Percentiles rank a stretch among this genome's conserved stretches.
These are phyloP conservation scores for Fusarium sp. DNA, from an alignment of 2,329 filamentous ascomycete species.

Conservation along the genomic window DNA sequence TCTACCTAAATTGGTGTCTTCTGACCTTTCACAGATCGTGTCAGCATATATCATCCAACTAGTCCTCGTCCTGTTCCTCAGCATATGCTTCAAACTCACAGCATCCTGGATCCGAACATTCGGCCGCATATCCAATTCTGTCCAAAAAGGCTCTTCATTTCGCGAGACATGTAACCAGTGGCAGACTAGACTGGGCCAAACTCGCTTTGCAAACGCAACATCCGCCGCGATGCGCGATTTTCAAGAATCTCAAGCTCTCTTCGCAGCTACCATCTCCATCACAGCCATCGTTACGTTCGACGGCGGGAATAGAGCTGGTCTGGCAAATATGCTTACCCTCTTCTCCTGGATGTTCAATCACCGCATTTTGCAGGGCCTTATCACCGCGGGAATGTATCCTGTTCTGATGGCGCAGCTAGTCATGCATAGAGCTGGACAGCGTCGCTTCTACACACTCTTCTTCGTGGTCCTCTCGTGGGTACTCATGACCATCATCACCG, in stretches of 20 bases:
- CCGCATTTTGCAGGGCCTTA: not conserved
- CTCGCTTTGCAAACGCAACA: not conserved
- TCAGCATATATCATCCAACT: constrained; percentile 6
- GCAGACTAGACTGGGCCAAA: not conserved
- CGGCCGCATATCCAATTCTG: not conserved
- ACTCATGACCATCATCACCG: not conserved
- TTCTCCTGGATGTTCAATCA: constrained; percentile 13
- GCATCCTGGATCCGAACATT: not conserved
- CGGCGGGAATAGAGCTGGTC: not conserved
- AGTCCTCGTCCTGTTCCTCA: not conserved
- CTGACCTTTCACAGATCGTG: not conserved
- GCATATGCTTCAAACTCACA: not conserved
- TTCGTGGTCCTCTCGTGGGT: not conserved
- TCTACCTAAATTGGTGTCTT: rapidly evolving
- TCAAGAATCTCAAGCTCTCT: constrained; percentile 9
- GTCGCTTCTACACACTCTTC: not conserved
- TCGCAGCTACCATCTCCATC: constrained; percentile 5
- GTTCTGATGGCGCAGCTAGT: not conserved
- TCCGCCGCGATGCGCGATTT: not conserved
- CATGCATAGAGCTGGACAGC: not conserved
- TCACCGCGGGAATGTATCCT: not conserved
- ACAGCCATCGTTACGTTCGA: constrained; percentile 4
- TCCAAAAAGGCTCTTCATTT: rapidly evolving
- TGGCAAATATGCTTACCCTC: not conserved
- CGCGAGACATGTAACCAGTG: rapidly evolving